A percentile compares a stretch with the other conserved stretches of the same genome.
Conservation (phyloP, 2,329 filamentous ascomycete genomes). For the Talaromyces sp. region DNA sequence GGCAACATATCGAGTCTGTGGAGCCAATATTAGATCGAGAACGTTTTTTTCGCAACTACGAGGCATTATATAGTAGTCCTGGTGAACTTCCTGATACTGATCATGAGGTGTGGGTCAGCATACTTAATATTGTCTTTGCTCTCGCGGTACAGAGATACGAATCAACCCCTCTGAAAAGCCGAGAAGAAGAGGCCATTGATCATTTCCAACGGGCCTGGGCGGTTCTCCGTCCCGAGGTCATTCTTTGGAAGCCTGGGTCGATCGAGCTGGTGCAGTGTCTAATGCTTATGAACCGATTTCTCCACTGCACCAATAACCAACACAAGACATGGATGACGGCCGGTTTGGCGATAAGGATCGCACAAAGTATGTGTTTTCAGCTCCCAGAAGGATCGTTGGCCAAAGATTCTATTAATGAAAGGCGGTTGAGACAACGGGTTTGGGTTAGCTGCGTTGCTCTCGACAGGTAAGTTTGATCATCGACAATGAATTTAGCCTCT, state of each 20-base stretch:
- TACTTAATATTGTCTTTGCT: constrained; percentile 15
- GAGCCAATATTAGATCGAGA: constrained; percentile 13
- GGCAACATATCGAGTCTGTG: constrained; percentile 13
- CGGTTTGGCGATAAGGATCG: constrained; percentile 15
- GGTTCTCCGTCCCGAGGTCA: constrained; percentile 11
- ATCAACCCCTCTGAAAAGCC: constrained; percentile 1
- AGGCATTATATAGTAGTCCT: constrained; percentile 3
- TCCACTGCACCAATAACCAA: constrained; percentile 17
- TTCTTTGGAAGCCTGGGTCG: constrained; percentile 15
- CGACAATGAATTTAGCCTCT: neutral
- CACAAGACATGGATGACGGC: constrained; percentile 19
- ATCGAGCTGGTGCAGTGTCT: constrained; percentile 15
- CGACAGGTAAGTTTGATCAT: constrained; percentile 12
- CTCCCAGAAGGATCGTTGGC: neutral
- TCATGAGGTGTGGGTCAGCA: constrained; percentile 8
- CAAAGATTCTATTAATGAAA: neutral
- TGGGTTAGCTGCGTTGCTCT: constrained; percentile 16
- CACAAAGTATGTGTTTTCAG: constrained; percentile 15
- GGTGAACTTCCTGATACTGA: neutral
- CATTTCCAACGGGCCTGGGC: constrained; percentile 16
- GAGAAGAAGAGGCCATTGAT: constrained; percentile 12
- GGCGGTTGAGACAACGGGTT: constrained; percentile 11
- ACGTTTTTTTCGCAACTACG: constrained; percentile 11
- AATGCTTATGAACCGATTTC: constrained; percentile 18
- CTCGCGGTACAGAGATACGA: constrained; percentile 16